Conservation (phyloP, 2,329 filamentous ascomycete species). For the Mycosphaerelloides madeirae region DNA sequence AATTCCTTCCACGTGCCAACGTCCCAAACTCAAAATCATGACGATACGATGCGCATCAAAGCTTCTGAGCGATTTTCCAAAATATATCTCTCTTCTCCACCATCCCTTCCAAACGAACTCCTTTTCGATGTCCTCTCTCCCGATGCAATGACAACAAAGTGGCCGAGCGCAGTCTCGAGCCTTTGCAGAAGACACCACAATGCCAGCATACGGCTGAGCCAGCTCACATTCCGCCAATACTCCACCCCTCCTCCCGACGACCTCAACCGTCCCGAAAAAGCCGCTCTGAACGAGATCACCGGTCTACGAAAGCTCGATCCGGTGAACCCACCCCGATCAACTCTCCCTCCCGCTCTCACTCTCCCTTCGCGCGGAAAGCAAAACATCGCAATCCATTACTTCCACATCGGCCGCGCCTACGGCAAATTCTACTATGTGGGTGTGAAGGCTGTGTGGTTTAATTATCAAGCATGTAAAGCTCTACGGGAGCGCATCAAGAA, state of each 20-base stretch:
- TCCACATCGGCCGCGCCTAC: conserved; percentile 68
- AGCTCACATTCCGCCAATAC: background rate
- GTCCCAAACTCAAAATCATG: too few species aligned
- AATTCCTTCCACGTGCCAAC: too few species aligned
- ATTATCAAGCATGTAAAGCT: conserved; percentile 47
- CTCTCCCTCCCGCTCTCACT: conserved; percentile 64
- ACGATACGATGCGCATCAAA: too few species aligned
- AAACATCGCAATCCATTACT: conserved; percentile 51
- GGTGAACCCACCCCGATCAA: conserved; percentile 68
- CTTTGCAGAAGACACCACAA: conserved; percentile 12
- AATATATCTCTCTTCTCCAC: too few species aligned
- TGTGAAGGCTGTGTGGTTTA: conserved; percentile 67
- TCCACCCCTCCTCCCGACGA: conserved; percentile 5
- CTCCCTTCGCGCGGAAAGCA: conserved; percentile 54
- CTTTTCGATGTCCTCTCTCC: background rate
- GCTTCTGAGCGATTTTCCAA: too few species aligned
- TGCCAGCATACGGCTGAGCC: conserved; percentile 6
- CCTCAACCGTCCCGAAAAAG: conserved; percentile 15
- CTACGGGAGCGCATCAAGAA: conserved; percentile 45
- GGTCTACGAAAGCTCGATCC: conserved; percentile 40
- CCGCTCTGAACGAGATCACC: conserved; percentile 16
- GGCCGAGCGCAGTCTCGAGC: conserved; percentile 28
- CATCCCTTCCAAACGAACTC: background rate
- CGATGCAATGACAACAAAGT: conserved; percentile 35
- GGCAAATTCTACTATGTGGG: conserved; percentile 82